Conservation (phyloP, 2,329 filamentous ascomycete genomes). For the Penicillium sp. region DNA sequence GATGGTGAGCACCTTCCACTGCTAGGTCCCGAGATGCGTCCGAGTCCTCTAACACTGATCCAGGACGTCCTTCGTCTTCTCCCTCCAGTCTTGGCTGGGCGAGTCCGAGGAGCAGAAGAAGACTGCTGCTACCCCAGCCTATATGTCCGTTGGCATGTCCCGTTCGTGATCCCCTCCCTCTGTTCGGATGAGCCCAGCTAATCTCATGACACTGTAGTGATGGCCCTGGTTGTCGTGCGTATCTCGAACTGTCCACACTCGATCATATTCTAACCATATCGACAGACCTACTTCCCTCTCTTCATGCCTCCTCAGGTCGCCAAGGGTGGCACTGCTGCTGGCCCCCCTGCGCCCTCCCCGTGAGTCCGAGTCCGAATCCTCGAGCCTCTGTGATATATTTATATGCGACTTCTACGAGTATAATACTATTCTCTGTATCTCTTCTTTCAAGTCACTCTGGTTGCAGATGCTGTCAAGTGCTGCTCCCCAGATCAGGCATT, state of each 20-base stretch:
- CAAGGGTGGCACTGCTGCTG: conserved; percentile 40
- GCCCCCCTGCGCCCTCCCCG: conserved; percentile 46
- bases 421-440: conserved; percentile 2
- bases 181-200: conserved; percentile 5
- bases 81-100: conserved; percentile 49
- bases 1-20: conserved; percentile 51
- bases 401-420: conserved; percentile 3
- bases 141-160: conserved; percentile 76
- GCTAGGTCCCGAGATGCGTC: not conserved
- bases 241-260: not conserved
- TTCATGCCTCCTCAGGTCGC: conserved; percentile 58
- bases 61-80: conserved; percentile 49
- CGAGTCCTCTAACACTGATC: conserved; percentile 15
- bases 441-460: not conserved
- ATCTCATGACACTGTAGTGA: conserved; percentile 46
- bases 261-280: conserved; percentile 19
- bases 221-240: conserved; percentile 56
- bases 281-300: conserved; percentile 61
- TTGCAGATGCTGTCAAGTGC: not conserved
- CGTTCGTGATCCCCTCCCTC: conserved; percentile 50
- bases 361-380: conserved; percentile 35
- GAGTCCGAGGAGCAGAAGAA: conserved; percentile 54
- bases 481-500: not conserved
- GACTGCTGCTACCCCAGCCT: conserved; percentile 65
- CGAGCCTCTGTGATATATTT: conserved; percentile 10